A percentile compares a stretch with the other conserved stretches of the same genome.
These are phyloP conservation scores for Boeremia lycopersici DNA, from an alignment of 2,329 filamentous ascomycete genomes.

Conservation along the genomic window DNA sequence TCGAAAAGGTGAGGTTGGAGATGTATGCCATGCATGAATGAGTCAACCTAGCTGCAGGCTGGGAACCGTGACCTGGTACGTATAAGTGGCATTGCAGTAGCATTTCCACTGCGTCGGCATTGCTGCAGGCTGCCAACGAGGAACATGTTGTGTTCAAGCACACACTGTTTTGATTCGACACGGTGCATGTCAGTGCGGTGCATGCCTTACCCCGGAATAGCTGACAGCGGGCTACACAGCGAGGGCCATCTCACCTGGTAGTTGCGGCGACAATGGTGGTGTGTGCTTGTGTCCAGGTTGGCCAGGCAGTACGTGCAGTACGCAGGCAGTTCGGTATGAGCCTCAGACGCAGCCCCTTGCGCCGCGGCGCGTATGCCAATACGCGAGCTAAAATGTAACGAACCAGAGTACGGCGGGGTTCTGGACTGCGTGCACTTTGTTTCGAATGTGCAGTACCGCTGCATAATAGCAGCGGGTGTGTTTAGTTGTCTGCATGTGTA, in stretches of 20 bases:
- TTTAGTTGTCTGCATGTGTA: slow-evolving; percentile 26
- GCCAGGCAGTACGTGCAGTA: background rate
- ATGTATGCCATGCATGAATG: slow-evolving; percentile 3
- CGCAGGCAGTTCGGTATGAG: background rate
- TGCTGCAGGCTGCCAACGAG: slow-evolving; percentile 12
- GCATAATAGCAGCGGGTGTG: slow-evolving; percentile 25
- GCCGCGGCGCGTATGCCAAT: background rate
- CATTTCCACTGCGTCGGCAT: background rate
- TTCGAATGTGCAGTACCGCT: slow-evolving; percentile 3
- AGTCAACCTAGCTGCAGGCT: slow-evolving; percentile 9
- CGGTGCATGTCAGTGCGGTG: slow-evolving; percentile 25
- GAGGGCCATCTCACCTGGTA: slow-evolving; percentile 6
- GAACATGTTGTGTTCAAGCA: slow-evolving; percentile 8
- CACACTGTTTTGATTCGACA: slow-evolving; percentile 3
- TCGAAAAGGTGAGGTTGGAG: slow-evolving; percentile 10
- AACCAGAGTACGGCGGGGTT: slow-evolving; percentile 4
- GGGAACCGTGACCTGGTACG: background rate
- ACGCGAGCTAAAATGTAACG: background rate
- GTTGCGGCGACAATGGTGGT: slow-evolving; percentile 15
- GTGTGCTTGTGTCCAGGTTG: slow-evolving; percentile 17
- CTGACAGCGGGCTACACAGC: slow-evolving; percentile 10
- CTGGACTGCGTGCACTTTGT: slow-evolving; percentile 4
- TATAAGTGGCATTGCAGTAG: slow-evolving; percentile 3
- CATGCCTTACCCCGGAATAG: slow-evolving; percentile 18
- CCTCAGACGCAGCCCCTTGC: background rate